Percentiles rank a stretch among this genome's conserved stretches.
Conservation (phyloP, 2,329 filamentous ascomycete genomes). For the Fusarium chaquense region DNA sequence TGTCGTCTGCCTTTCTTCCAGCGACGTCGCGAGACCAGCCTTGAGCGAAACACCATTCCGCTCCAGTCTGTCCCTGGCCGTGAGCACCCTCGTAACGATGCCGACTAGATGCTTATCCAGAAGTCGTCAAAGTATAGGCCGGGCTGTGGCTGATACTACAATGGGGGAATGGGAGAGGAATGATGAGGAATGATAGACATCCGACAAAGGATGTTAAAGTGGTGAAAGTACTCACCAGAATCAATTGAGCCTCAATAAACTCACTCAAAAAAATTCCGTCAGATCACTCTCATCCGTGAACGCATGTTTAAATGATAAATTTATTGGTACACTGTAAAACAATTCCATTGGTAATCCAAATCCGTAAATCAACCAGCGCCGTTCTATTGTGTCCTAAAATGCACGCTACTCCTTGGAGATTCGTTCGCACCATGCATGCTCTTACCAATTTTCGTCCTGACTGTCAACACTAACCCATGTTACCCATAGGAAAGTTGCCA, state of each 20-base stretch:
- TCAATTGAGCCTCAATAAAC: not conserved
- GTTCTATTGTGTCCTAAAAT: slow-evolving; percentile 37
- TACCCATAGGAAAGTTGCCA: slow-evolving; percentile 47
- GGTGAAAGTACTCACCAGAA: not conserved
- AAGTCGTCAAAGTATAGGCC: not conserved
- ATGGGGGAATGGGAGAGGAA: not conserved
- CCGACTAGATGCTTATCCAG: not conserved
- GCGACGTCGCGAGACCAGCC: not conserved
- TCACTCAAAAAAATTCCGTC: not conserved
- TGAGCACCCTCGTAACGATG: not conserved
- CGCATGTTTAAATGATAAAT: not conserved
- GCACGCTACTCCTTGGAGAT: slow-evolving; percentile 42
- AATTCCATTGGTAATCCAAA: slow-evolving; percentile 17
- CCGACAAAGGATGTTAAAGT: not conserved
- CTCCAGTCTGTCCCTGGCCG: not conserved
- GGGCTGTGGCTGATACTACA: not conserved
- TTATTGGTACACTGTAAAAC: slow-evolving; percentile 24
- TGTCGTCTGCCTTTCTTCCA: not conserved
- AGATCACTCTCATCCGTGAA: not conserved
- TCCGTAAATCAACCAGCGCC: slow-evolving; percentile 34
- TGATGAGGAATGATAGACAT: not conserved
- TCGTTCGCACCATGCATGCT: slow-evolving; percentile 25
- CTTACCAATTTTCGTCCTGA: slow-evolving; percentile 12
- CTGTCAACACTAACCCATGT: slow-evolving; percentile 36
- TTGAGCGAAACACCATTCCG: not conserved